Conservation (phyloP, 108 stramenopile genomes). For the Cylindrotheca fusiformis region DNA sequence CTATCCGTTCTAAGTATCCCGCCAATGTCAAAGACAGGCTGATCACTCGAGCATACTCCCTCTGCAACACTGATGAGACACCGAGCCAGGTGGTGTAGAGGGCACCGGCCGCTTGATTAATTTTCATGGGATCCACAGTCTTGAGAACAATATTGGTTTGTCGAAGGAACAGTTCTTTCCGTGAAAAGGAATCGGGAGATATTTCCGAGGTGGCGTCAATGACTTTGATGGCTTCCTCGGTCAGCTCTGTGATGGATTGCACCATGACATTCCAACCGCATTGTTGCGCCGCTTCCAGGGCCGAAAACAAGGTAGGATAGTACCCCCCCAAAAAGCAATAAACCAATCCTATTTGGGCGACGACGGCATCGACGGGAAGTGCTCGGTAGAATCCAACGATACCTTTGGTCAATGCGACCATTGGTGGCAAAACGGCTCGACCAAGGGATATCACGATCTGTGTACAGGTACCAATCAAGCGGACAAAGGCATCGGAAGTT, state of each 20-base stretch:
- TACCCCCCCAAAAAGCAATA: conserved; percentile 52
- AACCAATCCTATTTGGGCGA: conserved; percentile 41
- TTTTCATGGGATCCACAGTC: conserved; percentile 41
- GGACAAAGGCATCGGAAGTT: not conserved
- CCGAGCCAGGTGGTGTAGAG: conserved; percentile 44
- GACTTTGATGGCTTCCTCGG: conserved; percentile 32
- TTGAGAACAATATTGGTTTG: conserved; percentile 28
- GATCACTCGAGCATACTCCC: conserved; percentile 37
- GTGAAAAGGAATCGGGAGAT: conserved; percentile 10
- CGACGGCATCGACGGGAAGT: conserved; percentile 30
- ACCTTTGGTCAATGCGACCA: not conserved
- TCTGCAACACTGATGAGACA: conserved; percentile 29
- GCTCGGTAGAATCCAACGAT: conserved; percentile 26
- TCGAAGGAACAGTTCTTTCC: conserved; percentile 15
- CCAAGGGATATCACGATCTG: conserved; percentile 16
- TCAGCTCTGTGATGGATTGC: conserved; percentile 20
- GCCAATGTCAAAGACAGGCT: conserved; percentile 27
- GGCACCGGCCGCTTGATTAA: conserved; percentile 39
- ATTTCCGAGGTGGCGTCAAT: conserved; percentile 20
- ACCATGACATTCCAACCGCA: conserved; percentile 36
- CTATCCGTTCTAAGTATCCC: conserved; percentile 14
- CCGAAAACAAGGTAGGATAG: conserved; percentile 40
- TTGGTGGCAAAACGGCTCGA: conserved; percentile 26
- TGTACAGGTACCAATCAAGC: conserved; percentile 12
- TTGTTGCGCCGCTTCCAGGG: conserved; percentile 32